Percentiles rank a stretch among this genome's conserved stretches.
Conservation (phyloP, 2,329 filamentous ascomycete species). For the Fusarium euwallaceae region DNA sequence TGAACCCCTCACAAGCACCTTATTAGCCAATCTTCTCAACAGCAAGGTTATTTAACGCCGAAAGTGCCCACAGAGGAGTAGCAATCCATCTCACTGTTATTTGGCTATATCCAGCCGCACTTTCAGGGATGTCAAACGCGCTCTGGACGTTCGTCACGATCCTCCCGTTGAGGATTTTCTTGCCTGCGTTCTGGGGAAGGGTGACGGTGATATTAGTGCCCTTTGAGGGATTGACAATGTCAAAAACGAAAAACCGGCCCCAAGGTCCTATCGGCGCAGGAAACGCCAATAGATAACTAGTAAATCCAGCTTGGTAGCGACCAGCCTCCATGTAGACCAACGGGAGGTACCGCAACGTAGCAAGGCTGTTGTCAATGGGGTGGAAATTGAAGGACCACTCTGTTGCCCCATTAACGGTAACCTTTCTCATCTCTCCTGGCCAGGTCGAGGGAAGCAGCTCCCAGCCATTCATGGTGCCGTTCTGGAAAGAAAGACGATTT, state of each 20-base stretch:
- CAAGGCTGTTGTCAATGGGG: slow-evolving; percentile 3
- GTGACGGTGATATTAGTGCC: slow-evolving; percentile 19
- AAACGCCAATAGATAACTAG: neutral
- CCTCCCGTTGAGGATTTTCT: neutral
- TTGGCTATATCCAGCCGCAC: slow-evolving; percentile 16
- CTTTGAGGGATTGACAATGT: slow-evolving; percentile 11
- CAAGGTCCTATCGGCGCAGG: neutral
- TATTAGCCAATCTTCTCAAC: neutral
- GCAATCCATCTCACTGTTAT: slow-evolving; percentile 8
- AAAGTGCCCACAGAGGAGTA: neutral
- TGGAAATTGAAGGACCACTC: slow-evolving; percentile 6
- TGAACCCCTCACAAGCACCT: neutral
- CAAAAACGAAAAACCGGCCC: neutral
- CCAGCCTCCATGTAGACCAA: slow-evolving; percentile 23
- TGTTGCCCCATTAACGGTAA: neutral
- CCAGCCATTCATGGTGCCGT: slow-evolving; percentile 14
- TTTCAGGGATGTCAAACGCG: neutral
- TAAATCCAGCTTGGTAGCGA: neutral
- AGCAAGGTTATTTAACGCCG: neutral
- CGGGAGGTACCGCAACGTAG: slow-evolving; percentile 1
- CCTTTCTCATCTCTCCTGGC: slow-evolving; percentile 5
- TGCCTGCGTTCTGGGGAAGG: neutral
- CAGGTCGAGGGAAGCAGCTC: slow-evolving; percentile 11
- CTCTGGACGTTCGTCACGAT: neutral
- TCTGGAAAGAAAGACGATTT: slow-evolving; percentile 24